Percentiles rank a stretch among this genome's conserved stretches.
Evolutionary conservation across 2,329 filamentous ascomycete species (phyloP).

Genomic region (Diaporthe destruens): DNA sequence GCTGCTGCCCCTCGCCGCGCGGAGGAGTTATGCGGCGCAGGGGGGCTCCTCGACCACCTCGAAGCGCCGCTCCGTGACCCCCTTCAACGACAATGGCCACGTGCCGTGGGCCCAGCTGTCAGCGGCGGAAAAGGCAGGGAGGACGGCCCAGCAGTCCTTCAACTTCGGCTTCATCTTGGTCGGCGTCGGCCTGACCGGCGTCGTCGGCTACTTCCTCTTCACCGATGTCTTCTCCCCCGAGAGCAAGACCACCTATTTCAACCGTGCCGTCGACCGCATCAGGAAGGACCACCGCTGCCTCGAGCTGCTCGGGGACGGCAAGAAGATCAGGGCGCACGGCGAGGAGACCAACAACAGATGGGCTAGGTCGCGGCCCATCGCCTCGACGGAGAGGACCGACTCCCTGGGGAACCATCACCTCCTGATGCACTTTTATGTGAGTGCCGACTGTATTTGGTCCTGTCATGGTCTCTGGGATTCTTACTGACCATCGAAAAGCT

Average conservation of each 20-base stretch:
- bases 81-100: slow-evolving; percentile 86
- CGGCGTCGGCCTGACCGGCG: slow-evolving; percentile 81
- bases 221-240: slow-evolving; percentile 86
- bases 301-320: slow-evolving; percentile 79
- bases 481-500: slow-evolving; percentile 79
- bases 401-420: slow-evolving; percentile 82
- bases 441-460: slow-evolving; percentile 47
- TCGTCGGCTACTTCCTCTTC: slow-evolving; percentile 83
- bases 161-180: slow-evolving; percentile 84
- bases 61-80: slow-evolving; percentile 78
- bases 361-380: slow-evolving; percentile 74
- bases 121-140: slow-evolving; percentile 80
- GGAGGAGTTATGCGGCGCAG: slow-evolving; percentile 67
- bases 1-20: slow-evolving; percentile 53
- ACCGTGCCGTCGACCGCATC: slow-evolving; percentile 84
- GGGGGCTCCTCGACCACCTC: slow-evolving; percentile 54
- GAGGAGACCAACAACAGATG: slow-evolving; percentile 86
- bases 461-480: slow-evolving; percentile 80
- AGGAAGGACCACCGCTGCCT: slow-evolving; percentile 78
- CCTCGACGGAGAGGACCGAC: slow-evolving; percentile 78
- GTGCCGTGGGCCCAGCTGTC: slow-evolving; percentile 86
- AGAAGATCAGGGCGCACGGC: slow-evolving; percentile 84
- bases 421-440: slow-evolving; percentile 85
- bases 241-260: slow-evolving; percentile 90
- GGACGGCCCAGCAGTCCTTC: slow-evolving; percentile 90